Evolutionary conservation across 2,329 filamentous ascomycete genomes (phyloP).

Genomic region (Cladosporium sp.): DNA sequence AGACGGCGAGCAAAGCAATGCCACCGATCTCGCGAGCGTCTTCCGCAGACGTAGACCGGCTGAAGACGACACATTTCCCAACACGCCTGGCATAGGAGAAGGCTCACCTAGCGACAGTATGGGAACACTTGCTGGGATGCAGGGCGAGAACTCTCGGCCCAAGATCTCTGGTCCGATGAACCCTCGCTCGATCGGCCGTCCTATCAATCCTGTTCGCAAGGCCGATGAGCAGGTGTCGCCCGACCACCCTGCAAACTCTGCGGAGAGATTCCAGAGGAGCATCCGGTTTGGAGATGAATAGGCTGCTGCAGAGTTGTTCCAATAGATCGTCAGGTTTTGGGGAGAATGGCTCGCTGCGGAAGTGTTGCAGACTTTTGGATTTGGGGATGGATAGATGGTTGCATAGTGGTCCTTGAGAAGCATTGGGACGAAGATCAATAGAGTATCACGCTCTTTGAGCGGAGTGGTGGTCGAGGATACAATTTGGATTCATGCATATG

Average conservation of each 20-base stretch:
- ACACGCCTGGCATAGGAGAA: not conserved
- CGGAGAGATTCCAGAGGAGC: conserved; percentile 23
- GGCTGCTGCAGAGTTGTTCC: too few relatives aligned
- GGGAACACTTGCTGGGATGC: not conserved
- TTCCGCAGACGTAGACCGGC: conserved; percentile 10
- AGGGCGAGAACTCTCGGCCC: not conserved
- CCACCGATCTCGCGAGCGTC: not conserved
- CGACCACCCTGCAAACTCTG: not conserved
- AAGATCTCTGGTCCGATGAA: not conserved
- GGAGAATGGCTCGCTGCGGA: too few relatives aligned
- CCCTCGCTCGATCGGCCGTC: not conserved
- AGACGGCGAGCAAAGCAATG: conserved; percentile 6
- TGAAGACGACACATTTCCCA: not conserved
- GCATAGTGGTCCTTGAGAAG: too few relatives aligned
- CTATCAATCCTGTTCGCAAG: not conserved
- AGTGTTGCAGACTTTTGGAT: too few relatives aligned
- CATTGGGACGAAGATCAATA: too few relatives aligned
- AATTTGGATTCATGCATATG: too few relatives aligned
- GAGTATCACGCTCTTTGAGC: too few relatives aligned
- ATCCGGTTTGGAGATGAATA: conserved; percentile 30
- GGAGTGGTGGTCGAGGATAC: too few relatives aligned
- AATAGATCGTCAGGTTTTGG: too few relatives aligned
- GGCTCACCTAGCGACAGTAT: not conserved
- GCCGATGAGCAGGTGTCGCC: not conserved
- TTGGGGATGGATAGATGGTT: too few relatives aligned